These are phyloP conservation scores for Fusarium sp. DNA, from an alignment of 2,329 filamentous ascomycete species.

Conservation along the genomic window DNA sequence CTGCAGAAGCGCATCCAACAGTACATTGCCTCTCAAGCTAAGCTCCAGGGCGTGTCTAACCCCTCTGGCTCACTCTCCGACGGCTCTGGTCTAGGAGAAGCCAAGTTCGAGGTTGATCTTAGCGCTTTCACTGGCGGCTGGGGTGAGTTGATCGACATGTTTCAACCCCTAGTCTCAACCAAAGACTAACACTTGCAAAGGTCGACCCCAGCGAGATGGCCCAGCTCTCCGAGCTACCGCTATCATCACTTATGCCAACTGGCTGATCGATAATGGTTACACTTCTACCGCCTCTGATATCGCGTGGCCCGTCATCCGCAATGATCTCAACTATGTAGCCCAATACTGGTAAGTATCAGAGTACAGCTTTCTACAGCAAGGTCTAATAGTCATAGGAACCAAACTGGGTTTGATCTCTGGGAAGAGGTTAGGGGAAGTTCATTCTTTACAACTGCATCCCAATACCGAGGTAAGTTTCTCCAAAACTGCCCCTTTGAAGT, in stretches of 20 bases:
- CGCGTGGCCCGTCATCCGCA: conserved; percentile 80
- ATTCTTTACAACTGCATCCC: conserved; percentile 80
- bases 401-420: conserved; percentile 81
- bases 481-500: background rate
- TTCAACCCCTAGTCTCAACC: background rate
- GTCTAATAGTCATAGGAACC: conserved; percentile 56
- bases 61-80: conserved; percentile 71
- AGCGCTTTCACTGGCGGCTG: conserved; percentile 75
- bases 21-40: conserved; percentile 76
- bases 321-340: conserved; percentile 80
- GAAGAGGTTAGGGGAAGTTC: conserved; percentile 82
- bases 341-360: conserved; percentile 70
- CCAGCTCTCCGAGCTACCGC: conserved; percentile 81
- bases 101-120: conserved; percentile 77
- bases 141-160: conserved; percentile 57
- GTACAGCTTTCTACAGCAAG: background rate
- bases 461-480: conserved; percentile 69
- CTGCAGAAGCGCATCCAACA: conserved; percentile 73
- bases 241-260: conserved; percentile 78
- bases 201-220: conserved; percentile 83
- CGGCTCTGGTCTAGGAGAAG: conserved; percentile 73
- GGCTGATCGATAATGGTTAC: conserved; percentile 76
- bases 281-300: conserved; percentile 65
- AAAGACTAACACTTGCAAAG: conserved; percentile 44
- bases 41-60: conserved; percentile 75